phyloP scores from a whole-genome alignment of 305 asterid species.

The Nicotiana rustica region DNA sequence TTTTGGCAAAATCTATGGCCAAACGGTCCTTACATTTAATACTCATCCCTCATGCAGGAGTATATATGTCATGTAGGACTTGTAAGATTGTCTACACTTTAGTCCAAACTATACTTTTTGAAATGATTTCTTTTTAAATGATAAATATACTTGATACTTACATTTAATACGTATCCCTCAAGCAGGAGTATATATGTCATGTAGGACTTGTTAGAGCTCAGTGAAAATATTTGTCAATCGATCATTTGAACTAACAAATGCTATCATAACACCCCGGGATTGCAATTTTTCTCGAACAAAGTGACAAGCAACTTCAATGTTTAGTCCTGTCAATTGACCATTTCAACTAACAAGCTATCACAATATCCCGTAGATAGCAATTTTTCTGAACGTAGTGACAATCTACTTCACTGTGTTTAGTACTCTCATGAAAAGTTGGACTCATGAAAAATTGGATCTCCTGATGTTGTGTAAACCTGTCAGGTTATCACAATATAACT shows the following conservation, averaged over 20 bases:
- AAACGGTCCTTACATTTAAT: background rate
- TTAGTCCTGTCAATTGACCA: background rate
- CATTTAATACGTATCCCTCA: background rate
- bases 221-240: background rate
- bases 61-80: background rate
- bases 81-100: background rate
- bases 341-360: background rate
- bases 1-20: too few species aligned
- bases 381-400: background rate
- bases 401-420: background rate
- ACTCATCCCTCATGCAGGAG: conserved; percentile 14
- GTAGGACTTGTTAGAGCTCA: background rate
- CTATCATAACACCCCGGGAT: background rate
- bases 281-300: background rate
- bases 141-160: background rate
- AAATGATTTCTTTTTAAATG: too few species aligned
- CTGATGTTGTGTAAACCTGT: conserved; percentile 8
- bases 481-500: conserved; percentile 27
- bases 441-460: background rate
- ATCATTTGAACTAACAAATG: conserved; percentile 15
- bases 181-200: conserved; percentile 4
- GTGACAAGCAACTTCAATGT: conserved; percentile 10
- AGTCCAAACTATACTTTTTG: background rate
- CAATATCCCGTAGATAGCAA: background rate
- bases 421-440: background rate